Evolutionary conservation across 78 protist species (phyloP), one percentile per base, ranked within the genome.

Genomic region (slime mould (Dictyostelium discoideum)): DNA sequence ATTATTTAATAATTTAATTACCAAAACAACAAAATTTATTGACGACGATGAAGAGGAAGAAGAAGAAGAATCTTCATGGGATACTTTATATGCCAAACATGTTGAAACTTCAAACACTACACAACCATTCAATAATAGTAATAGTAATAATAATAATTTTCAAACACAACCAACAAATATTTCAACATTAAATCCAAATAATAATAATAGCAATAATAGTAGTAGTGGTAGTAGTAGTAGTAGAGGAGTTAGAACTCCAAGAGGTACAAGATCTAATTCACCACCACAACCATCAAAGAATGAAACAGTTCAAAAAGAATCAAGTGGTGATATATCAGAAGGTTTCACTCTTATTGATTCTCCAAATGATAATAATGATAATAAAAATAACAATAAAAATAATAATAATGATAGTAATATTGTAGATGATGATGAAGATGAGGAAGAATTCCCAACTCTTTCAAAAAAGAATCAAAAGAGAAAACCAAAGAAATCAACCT

Each of bases 381-480:
- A 73, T 14, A 73, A 73, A 13, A 73, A 29, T 13, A 73, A 73
- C 4, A 32, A 54, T 14, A 54, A 5, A 4, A 60, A 20, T 14
- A 29, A 11, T 22, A 73, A 73, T 14, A 73, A 73, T 14, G 29
- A 29, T 5, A 73, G 9, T 6, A 73, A 73, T 32, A 73, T 9
- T 14, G 20, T 1, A 3, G 40, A 73, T 2, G n/a, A 73, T 2
- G n/a, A 74, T 29, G 63, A 22, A 1, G 26, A 78, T 10, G 60
- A 78, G 9, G 84, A 78, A 11, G 84, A 79, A 22, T 79, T 79
- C 65, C 84, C 84, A 79, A 79, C 84, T 46, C 32, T 79, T n/a
- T 79, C 84, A 39, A 29, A 40, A 40, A 44, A 16, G 48, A 44
- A 44, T 79, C 63, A 44, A 79, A 79, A 79, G 13, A 79, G 65